Percentiles rank a stretch among this genome's conserved stretches.
These are phyloP conservation scores for Microsporum ferrugineum DNA, from an alignment of 2,329 filamentous ascomycete genomes.

Conservation along the genomic window DNA sequence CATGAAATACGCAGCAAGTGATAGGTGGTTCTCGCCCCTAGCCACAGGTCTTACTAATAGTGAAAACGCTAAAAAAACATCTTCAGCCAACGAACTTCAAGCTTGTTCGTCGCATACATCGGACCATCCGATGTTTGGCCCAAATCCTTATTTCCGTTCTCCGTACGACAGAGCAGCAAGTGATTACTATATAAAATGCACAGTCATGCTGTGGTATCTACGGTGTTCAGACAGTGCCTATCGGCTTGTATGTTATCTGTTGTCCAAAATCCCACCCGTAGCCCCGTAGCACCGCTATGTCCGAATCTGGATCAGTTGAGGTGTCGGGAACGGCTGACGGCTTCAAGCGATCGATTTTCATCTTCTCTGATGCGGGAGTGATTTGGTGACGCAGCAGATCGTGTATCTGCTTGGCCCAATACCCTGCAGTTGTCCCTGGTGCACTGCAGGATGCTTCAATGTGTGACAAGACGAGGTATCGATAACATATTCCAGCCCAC, in stretches of 20 bases:
- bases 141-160: not conserved
- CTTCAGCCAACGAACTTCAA: not conserved
- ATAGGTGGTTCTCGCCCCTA: not conserved
- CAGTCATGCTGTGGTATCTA: not conserved
- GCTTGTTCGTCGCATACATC: not conserved
- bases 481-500: conserved; percentile 25
- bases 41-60: not conserved
- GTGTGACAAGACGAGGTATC: conserved; percentile 24
- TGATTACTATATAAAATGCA: not conserved
- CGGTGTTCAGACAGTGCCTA: conserved; percentile 17
- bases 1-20: not conserved
- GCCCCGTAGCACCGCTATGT: conserved; percentile 7
- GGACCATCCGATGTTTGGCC: not conserved
- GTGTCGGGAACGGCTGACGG: not conserved
- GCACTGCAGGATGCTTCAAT: conserved; percentile 25
- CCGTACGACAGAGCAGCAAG: not conserved
- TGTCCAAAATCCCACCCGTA: conserved; percentile 13
- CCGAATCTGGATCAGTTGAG: not conserved
- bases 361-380: not conserved
- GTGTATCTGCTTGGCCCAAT: conserved; percentile 4
- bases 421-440: conserved; percentile 7
- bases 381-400: not conserved
- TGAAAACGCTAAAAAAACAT: not conserved
- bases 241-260: conserved; percentile 24
- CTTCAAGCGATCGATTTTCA: not conserved